Evolutionary conservation across 805 yeast genomes (phyloP).

Genomic region (Ogataea degrootiae): DNA sequence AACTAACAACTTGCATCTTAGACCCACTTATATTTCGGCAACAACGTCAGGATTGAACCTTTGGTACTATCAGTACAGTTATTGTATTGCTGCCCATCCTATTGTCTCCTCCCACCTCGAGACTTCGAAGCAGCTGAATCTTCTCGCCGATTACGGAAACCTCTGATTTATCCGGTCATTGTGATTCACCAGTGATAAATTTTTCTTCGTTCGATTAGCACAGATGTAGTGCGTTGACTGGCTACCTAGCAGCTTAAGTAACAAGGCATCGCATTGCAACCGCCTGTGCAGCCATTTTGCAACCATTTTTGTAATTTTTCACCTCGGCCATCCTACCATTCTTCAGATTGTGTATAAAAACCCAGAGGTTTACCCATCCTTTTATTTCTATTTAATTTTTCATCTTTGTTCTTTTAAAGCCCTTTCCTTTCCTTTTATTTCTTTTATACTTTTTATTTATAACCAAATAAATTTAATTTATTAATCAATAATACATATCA

Average conservation of each 20-base stretch:
- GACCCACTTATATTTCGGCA: too few relatives aligned
- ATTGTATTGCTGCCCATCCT: too few relatives aligned
- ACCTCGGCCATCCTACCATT: not conserved
- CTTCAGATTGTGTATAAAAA: not conserved
- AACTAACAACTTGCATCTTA: too few relatives aligned
- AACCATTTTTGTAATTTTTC: too few relatives aligned
- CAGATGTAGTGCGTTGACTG: not conserved
- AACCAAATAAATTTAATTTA: not conserved
- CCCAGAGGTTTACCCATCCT: not conserved
- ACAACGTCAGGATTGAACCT: too few relatives aligned
- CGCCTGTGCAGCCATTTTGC: too few relatives aligned
- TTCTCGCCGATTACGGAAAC: conserved; percentile 1
- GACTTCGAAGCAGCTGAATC: too few relatives aligned
- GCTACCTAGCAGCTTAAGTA: not conserved
- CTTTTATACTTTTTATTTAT: not conserved
- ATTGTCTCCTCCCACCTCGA: too few relatives aligned
- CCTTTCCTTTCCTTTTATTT: conserved; percentile 1
- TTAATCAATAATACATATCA: not conserved
- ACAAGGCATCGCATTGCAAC: not conserved
- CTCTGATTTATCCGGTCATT: not conserved
- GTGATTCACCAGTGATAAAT: not conserved
- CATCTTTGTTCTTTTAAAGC: not conserved
- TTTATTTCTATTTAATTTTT: not conserved
- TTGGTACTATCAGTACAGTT: too few relatives aligned
- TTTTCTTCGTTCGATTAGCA: too few relatives aligned